Conservation (phyloP, 768 basidiomycete species). For the Chalciporus chontae region DNA sequence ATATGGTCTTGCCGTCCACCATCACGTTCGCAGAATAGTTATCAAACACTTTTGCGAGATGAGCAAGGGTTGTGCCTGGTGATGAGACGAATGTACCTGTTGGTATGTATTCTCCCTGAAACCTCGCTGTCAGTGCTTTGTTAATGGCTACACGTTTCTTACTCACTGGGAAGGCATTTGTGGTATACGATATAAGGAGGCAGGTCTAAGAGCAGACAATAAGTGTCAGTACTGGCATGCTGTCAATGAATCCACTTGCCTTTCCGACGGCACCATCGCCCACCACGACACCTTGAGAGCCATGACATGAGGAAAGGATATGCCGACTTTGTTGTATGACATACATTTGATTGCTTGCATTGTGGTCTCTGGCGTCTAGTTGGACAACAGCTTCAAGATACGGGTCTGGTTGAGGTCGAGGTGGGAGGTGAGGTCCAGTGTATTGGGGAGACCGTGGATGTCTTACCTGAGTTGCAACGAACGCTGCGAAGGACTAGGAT, state of each 20-base stretch:
- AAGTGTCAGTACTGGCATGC: slow-evolving; percentile 5
- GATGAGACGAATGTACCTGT: slow-evolving; percentile 55
- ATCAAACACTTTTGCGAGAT: slow-evolving; percentile 73
- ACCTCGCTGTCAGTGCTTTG: slow-evolving; percentile 13
- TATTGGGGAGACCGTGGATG: neutral
- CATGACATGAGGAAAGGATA: slow-evolving; percentile 30
- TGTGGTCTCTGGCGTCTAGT: slow-evolving; percentile 17
- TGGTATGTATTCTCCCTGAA: slow-evolving; percentile 93
- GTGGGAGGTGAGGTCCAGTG: slow-evolving; percentile 8
- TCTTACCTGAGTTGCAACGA: slow-evolving; percentile 7
- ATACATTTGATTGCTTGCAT: slow-evolving; percentile 94
- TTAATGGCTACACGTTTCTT: slow-evolving; percentile 12
- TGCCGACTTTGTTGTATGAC: slow-evolving; percentile 24
- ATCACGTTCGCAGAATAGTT: slow-evolving; percentile 99
- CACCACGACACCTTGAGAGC: slow-evolving; percentile 83
- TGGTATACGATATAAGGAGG: slow-evolving; percentile 98
- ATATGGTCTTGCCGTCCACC: slow-evolving; percentile 98
- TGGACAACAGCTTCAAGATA: slow-evolving; percentile 7
- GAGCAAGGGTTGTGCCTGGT: slow-evolving; percentile 4
- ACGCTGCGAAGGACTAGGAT: slow-evolving; percentile 2
- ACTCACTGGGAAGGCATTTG: slow-evolving; percentile 92
- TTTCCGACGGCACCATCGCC: slow-evolving; percentile 99
- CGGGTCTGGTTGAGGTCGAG: slow-evolving; percentile 12
- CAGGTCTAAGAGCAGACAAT: slow-evolving; percentile 66
- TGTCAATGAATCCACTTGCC: slow-evolving; percentile 44